Conservation (phyloP, 495 filamentous ascomycete species). For the Chlorociboria aeruginascens region DNA sequence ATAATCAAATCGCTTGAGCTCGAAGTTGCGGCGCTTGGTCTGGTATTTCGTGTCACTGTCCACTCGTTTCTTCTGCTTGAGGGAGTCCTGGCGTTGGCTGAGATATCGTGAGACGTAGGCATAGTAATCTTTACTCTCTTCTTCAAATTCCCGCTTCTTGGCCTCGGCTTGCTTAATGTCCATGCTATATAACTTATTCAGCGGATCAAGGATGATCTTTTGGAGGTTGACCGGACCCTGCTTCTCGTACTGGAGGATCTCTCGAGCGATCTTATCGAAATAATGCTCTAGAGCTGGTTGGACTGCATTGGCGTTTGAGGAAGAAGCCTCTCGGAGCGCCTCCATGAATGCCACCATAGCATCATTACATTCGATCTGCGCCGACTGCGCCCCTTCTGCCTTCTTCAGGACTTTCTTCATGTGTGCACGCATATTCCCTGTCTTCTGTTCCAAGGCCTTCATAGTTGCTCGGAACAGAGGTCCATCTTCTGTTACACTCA, state of each 20-base stretch:
- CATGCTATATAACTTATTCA: slow-evolving; percentile 79
- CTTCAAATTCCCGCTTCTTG: slow-evolving; percentile 96
- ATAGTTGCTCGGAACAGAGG: slow-evolving; percentile 94
- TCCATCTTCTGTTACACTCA: slow-evolving; percentile 80
- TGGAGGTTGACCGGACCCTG: slow-evolving; percentile 77
- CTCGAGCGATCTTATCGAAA: slow-evolving; percentile 89
- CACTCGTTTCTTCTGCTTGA: slow-evolving; percentile 90
- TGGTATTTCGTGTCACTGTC: slow-evolving; percentile 98
- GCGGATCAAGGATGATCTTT: slow-evolving; percentile 85
- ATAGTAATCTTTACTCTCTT: slow-evolving; percentile 97
- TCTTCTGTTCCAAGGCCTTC: slow-evolving; percentile 94
- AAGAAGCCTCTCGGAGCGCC: slow-evolving; percentile 76
- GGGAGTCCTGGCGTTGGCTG: slow-evolving; percentile 84
- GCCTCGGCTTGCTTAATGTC: slow-evolving; percentile 97
- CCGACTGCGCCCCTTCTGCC: slow-evolving; percentile 72
- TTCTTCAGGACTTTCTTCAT: slow-evolving; percentile 95
- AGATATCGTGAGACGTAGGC: slow-evolving; percentile 88
- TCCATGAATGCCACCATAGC: slow-evolving; percentile 73
- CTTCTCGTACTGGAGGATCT: slow-evolving; percentile 79
- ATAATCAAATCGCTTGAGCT: slow-evolving; percentile 96
- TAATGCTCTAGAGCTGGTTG: slow-evolving; percentile 95
- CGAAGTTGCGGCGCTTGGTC: slow-evolving; percentile 82
- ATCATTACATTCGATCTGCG: slow-evolving; percentile 75
- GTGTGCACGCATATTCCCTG: slow-evolving; percentile 77
- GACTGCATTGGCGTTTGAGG: slow-evolving; percentile 87